These are phyloP conservation scores for Boletales sp. DNA, from an alignment of 768 basidiomycete species.

Conservation along the genomic window DNA sequence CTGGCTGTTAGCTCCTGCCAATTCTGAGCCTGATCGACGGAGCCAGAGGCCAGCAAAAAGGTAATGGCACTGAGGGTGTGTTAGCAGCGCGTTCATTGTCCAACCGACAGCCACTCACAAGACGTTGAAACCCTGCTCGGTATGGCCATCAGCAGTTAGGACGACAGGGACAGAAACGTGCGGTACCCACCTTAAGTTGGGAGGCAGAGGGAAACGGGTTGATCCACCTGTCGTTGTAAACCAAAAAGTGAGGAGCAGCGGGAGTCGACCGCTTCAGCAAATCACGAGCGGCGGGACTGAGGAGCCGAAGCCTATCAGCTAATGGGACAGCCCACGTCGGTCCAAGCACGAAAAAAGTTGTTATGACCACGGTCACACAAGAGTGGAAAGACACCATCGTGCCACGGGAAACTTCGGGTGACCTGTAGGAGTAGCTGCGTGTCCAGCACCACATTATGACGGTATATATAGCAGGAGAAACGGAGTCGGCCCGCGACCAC, in stretches of 20 bases:
- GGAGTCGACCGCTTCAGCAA: conserved; percentile 23
- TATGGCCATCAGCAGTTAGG: not conserved
- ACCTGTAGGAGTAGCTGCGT: not conserved
- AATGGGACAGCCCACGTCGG: conserved; percentile 15
- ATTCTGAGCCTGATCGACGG: conserved; percentile 43
- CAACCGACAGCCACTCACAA: conserved; percentile 22
- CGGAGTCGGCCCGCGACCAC: not conserved
- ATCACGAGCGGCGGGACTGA: conserved; percentile 24
- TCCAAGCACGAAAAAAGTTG: conserved; percentile 12
- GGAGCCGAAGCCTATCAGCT: conserved; percentile 14
- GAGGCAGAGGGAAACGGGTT: conserved; percentile 44
- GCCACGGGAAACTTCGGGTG: not conserved
- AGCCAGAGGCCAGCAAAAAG: conserved; percentile 40
- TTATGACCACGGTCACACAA: not conserved
- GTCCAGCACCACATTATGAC: not conserved
- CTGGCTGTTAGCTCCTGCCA: conserved; percentile 39
- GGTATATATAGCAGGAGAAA: conserved; percentile 15
- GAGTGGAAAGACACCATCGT: conserved; percentile 18
- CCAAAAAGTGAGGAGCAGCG: conserved; percentile 47
- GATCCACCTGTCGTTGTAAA: conserved; percentile 41
- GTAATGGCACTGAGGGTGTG: conserved; percentile 32
- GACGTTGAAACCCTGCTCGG: conserved; percentile 32
- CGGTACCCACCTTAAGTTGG: conserved; percentile 35
- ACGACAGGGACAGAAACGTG: not conserved
- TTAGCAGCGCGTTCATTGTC: not conserved